Evolutionary conservation across 2,329 filamentous ascomycete genomes (phyloP).

Genomic region (Fusarium euwallaceae): DNA sequence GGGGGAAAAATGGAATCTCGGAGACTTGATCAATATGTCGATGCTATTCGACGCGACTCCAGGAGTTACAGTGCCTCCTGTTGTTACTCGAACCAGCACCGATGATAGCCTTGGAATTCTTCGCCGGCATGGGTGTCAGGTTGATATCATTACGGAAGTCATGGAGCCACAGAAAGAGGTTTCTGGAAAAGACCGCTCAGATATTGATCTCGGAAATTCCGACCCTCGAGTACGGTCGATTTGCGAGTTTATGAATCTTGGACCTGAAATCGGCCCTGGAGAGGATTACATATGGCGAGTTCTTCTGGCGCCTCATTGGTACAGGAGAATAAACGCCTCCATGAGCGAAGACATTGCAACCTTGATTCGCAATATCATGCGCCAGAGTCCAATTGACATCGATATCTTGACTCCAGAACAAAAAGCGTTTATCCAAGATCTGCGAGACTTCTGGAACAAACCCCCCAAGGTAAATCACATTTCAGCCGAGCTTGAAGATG

Average conservation of each 20-base stretch:
- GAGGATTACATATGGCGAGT: constrained; percentile 19
- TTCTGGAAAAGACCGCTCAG: no score
- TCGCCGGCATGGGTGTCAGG: background rate
- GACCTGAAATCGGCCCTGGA: background rate
- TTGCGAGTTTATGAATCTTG: constrained; percentile 4
- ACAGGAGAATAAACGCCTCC: background rate
- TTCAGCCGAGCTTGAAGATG: background rate
- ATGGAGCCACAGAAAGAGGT: background rate
- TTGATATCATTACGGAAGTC: constrained; percentile 13
- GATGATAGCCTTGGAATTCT: background rate
- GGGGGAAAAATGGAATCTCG: background rate
- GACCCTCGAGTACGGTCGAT: background rate
- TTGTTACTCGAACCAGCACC: no score
- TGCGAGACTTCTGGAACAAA: background rate
- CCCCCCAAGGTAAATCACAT: background rate
- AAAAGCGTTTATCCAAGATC: background rate
- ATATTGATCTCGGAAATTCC: background rate
- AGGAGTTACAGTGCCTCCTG: background rate
- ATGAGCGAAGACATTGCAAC: background rate
- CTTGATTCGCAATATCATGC: constrained; percentile 7
- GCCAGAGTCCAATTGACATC: background rate
- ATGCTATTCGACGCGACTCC: background rate
- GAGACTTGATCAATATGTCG: background rate
- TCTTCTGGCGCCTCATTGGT: background rate
- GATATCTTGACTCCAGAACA: background rate